Conservation (phyloP, 345 rosid genomes). For the Ceriops decandra region DNA sequence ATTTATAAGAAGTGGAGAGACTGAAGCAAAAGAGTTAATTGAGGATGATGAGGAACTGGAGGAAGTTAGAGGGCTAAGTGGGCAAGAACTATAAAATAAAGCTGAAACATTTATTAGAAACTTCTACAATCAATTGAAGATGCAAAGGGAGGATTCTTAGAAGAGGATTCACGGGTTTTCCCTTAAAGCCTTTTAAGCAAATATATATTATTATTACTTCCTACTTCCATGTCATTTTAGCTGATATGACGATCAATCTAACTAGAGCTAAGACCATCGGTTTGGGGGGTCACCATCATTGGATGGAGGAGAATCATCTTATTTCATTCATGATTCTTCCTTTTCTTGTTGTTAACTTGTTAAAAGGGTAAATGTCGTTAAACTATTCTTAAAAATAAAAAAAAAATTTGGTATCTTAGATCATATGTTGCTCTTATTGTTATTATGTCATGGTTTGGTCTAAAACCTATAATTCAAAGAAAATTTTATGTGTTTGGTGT, state of each 20-base stretch:
- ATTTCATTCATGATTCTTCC: conserved; percentile 18
- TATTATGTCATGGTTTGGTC: no score
- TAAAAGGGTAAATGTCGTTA: neutral
- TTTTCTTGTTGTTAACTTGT: neutral
- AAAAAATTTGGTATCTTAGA: conserved; percentile 4
- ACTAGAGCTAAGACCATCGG: conserved; percentile 16
- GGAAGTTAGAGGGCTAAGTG: conserved; percentile 29
- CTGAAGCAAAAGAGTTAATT: conserved; percentile 17
- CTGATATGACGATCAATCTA: neutral
- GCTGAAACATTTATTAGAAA: conserved; percentile 44
- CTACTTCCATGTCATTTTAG: neutral
- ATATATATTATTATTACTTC: neutral
- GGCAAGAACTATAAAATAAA: conserved; percentile 56
- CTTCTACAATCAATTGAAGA: conserved; percentile 63
- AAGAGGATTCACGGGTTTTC: conserved; percentile 34
- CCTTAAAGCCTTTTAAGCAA: conserved; percentile 35
- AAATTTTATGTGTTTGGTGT: no score
- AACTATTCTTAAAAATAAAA: neutral
- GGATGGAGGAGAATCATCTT: neutral
- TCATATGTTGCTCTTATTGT: no score
- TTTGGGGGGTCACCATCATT: neutral
- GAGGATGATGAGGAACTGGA: conserved; percentile 5
- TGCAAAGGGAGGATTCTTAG: conserved; percentile 67
- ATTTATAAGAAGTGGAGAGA: conserved; percentile 45
- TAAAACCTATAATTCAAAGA: no score